Base-by-base conservation (phyloP, 441 rosid genomes). In the Gossypium schwendimanii region DNA sequence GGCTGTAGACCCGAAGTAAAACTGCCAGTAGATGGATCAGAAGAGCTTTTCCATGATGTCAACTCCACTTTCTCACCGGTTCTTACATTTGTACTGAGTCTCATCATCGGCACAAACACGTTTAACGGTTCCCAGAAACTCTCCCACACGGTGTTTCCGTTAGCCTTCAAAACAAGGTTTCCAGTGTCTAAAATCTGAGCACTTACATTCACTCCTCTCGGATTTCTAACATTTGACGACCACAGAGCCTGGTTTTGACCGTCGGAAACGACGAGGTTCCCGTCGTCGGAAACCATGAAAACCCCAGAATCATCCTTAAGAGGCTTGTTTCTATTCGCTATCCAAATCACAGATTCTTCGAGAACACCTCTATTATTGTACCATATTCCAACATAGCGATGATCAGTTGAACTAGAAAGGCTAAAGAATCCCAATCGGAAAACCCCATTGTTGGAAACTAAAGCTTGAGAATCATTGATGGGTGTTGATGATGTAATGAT, bases 381-480 rank as follows among this genome's bases (percentile, higher is more conserved):
- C 93, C 90, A 83, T 28, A 86, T 83, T 62, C 90, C 91, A 5
- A 76, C 82, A 24, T 78, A 84, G 14, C 85, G 83, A 68, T 80
- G 83, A 68, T 80, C 53, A 4, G 26, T 54, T 7, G 59, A 54
- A 20, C 20, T 54, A 54, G 26, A 8, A 54, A 20, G 26, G 59
- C 26, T 54, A 20, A 54, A 54, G 59, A 54, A 54, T 20, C 59
- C 26, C 26, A 54, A 54, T 2, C 4, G 10, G 59, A 54, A 54
- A 54, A 9, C 23, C 0, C 69, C 33, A 12, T 82, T 81, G 21
- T 2, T 76, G 63, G 85, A 79, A 12, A 71, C 55, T 21, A 80
- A 73, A 33, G 74, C 28, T 50, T 49, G 17, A 49, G 54, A 1
- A 49, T 49, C 54, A 1, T n/a, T 49, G 17, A 49, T 49, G 54